Evolutionary conservation across 1,139 yeast species (phyloP), one percentile per base, ranked within the genome.

Genomic region (Trichomonascaceae sp.): DNA sequence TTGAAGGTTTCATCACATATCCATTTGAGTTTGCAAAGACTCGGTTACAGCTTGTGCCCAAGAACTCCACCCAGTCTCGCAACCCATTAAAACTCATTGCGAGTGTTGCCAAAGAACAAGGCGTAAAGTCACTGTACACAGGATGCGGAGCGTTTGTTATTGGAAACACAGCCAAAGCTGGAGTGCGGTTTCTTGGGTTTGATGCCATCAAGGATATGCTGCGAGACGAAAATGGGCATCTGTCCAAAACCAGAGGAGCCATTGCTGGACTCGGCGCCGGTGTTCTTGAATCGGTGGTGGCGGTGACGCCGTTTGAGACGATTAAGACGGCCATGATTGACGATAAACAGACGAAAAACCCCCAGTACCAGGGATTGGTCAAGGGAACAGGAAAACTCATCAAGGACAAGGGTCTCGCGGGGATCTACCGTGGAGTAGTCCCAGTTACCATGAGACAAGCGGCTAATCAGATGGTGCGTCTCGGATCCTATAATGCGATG

Each of bases 101-200:
- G 53, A 76, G 71, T 37, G 73, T 80, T 3, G 84, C 81, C 13
- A 74, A 67, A 47, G 66, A 71, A 4, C 94, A 85, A 52, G 97
- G 97, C n/a, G 54, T 79, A 0, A 62, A 72, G 4, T 65, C 95
- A 0, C 60, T 87, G 30, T 89, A 89, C 52, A 87, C 87, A 2
- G 98, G 98, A n/a, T 87, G 97, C 64, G 94, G 96, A 1, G 96
- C 97, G 0, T 84, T 85, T 50, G 93, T 87, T 27, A 79, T 87
- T 18, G 98, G 98, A 20, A 89, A 89, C 55, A 87, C 97, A 0
- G 89, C 82, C 38, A 89, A 89, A 57, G 97, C 98, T 0, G 82
- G 93, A 14, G 89, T 87, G 3, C 68, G 98, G 44, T 89, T 89
- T 57, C 65, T 89, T 13, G 97, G 97, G 5, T 89, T 84, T 51